Evolutionary conservation across 1,284 basidiomycete species (phyloP).

Genomic region (Peniophora sp.): DNA sequence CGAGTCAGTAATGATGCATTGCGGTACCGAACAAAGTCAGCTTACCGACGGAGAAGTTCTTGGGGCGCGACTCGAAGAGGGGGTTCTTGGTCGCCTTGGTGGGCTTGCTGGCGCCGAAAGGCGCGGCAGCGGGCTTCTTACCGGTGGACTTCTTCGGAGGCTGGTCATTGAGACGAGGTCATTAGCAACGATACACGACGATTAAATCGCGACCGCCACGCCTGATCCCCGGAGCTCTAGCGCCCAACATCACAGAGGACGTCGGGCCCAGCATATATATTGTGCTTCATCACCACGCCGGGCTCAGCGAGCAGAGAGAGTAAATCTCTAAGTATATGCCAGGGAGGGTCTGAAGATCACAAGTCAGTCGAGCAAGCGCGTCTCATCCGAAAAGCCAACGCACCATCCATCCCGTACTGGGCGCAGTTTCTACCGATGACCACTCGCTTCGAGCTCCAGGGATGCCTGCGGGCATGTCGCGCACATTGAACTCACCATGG

Average conservation of each 20-base stretch:
- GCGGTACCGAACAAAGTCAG: slow-evolving; percentile 8
- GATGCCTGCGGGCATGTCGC: slow-evolving; percentile 9
- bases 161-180: slow-evolving; percentile 85
- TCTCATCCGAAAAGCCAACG: slow-evolving; percentile 33
- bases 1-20: neutral
- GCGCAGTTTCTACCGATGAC: slow-evolving; percentile 15
- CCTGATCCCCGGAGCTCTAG: slow-evolving; percentile 69
- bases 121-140: slow-evolving; percentile 76
- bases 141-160: slow-evolving; percentile 65
- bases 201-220: slow-evolving; percentile 24
- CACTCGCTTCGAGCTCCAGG: slow-evolving; percentile 29
- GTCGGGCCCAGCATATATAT: slow-evolving; percentile 36
- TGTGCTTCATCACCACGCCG: slow-evolving; percentile 19
- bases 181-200: slow-evolving; percentile 40
- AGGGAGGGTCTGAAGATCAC: slow-evolving; percentile 10
- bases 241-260: slow-evolving; percentile 19
- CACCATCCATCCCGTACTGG: slow-evolving; percentile 45
- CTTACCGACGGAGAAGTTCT: slow-evolving; percentile 94
- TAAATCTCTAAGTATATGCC: slow-evolving; percentile 17
- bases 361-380: slow-evolving; percentile 7
- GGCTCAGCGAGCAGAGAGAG: slow-evolving; percentile 19
- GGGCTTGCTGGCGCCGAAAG: slow-evolving; percentile 67
- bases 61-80: slow-evolving; percentile 86
- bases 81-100: slow-evolving; percentile 87
- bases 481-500: slow-evolving; percentile 10